Base-by-base conservation (phyloP, 306 rosid genomes). In the Medicago lupulina region DNA sequence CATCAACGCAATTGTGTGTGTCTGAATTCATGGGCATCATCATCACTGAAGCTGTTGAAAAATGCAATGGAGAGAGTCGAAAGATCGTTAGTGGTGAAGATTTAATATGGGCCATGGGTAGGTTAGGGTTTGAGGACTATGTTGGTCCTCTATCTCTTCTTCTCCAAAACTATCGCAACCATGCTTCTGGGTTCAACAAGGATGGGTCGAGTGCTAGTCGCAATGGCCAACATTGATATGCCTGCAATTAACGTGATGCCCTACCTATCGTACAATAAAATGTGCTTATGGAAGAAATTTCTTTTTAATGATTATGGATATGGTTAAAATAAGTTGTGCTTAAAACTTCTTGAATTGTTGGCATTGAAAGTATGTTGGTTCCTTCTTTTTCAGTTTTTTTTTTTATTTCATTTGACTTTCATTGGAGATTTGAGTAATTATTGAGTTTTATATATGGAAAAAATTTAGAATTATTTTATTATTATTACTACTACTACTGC, bases 71-170 rank as follows among this genome's bases (percentile, higher is more conserved):
- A 8, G 96, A 90, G 81, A 71, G 67, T 85, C 71, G 96, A 0
- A 86, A 76, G 82, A 90, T 87, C 0, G 85, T 90, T 17, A 83
- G 75, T 0, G 92, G 89, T 0, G 88, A 88, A 2, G 92, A 90
- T 74, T 63, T 90, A 16, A 79, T 91, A 18, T 88, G 87, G 81
- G 96, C 91, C 11, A 66, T 90, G 57, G 88, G 76, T 0, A 73
- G 80, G 3, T 75, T 90, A 5, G 96, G 96, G 1, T 90, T 90
- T 21, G 91, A 88, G 12, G 86, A 88, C 58, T 90, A 90, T 57
- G 79, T 83, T 2, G 91, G 75, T 18, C 89, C 91, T 7, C 82
- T 90, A 25, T 58, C 10, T 34, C 53, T 74, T 83, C 88, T 83
- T 70, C 67, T 90, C 73, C 43, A 46, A n/a, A 74, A 77, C 50